Evolutionary conservation across 2,329 filamentous ascomycete genomes (phyloP).

Genomic region (Curvularia hawaiiensis): DNA sequence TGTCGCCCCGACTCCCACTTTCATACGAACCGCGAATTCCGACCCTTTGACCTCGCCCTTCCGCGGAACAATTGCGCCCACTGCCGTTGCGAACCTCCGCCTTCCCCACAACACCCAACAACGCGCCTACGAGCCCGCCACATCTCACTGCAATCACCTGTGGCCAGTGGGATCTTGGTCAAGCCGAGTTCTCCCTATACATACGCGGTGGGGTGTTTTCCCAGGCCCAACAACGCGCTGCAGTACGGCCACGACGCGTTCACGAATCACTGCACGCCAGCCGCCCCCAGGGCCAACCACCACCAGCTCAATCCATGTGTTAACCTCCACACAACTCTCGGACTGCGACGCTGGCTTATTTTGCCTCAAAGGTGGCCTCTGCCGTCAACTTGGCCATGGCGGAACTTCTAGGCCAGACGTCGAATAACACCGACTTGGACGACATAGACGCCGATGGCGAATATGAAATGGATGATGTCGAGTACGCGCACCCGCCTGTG

Average conservation of each 20-base stretch:
- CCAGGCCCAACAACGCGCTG: slow-evolving; percentile 32
- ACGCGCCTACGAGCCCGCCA: slow-evolving; percentile 30
- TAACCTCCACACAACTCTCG: slow-evolving; percentile 20
- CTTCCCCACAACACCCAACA: slow-evolving; percentile 31
- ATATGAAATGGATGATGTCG: slow-evolving; percentile 46
- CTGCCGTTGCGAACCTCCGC: slow-evolving; percentile 27
- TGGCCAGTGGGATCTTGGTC: slow-evolving; percentile 4
- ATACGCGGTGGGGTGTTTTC: slow-evolving; percentile 11
- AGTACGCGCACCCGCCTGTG: slow-evolving; percentile 32
- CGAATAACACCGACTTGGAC: slow-evolving; percentile 39
- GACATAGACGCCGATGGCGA: slow-evolving; percentile 48
- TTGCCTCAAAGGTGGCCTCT: slow-evolving; percentile 47
- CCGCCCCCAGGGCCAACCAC: slow-evolving; percentile 26
- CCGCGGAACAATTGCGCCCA: slow-evolving; percentile 32
- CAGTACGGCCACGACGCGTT: slow-evolving; percentile 36
- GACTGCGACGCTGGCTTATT: slow-evolving; percentile 43
- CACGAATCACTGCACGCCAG: slow-evolving; percentile 31
- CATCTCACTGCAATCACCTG: slow-evolving; percentile 19
- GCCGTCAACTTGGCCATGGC: slow-evolving; percentile 51
- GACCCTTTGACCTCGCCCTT: slow-evolving; percentile 19
- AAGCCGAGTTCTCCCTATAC: slow-evolving; percentile 14
- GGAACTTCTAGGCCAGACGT: slow-evolving; percentile 46
- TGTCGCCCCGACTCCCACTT: slow-evolving; percentile 42
- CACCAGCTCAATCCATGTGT: slow-evolving; percentile 32
- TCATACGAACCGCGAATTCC: slow-evolving; percentile 42